phyloP scores from a whole-genome alignment of 805 yeast species.

The Ogataea methanolica region DNA sequence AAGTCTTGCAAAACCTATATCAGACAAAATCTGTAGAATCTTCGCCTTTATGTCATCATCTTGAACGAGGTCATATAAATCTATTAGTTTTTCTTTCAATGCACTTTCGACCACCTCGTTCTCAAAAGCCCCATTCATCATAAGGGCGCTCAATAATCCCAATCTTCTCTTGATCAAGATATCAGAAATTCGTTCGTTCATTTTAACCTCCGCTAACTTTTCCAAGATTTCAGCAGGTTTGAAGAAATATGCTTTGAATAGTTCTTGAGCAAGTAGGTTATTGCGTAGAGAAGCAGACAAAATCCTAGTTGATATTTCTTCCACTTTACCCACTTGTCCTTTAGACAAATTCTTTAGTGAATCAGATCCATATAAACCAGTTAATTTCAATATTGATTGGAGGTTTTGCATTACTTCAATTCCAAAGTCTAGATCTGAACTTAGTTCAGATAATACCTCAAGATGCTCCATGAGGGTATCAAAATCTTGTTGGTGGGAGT shows the following conservation, averaged over 20 bases:
- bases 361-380: conserved; percentile 22
- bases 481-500: conserved; percentile 3
- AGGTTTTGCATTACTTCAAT: conserved; percentile 36
- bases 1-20: conserved; percentile 19
- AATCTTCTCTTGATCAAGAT: conserved; percentile 35
- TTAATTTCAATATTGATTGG: conserved; percentile 26
- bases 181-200: neutral
- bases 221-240: conserved; percentile 15
- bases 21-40: conserved; percentile 43
- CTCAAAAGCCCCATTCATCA: conserved; percentile 34
- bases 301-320: conserved; percentile 55
- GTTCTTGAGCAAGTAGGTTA: conserved; percentile 43
- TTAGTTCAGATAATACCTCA: conserved; percentile 48
- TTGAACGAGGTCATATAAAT: conserved; percentile 14
- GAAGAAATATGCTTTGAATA: conserved; percentile 13
- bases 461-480: conserved; percentile 22
- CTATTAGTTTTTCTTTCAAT: conserved; percentile 23
- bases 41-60: conserved; percentile 32
- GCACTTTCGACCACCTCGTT: conserved; percentile 11
- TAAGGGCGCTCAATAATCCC: conserved; percentile 47
- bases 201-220: conserved; percentile 9
- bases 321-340: conserved; percentile 18
- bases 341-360: conserved; percentile 1
- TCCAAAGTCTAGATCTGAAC: conserved; percentile 67
- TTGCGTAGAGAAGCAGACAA: conserved; percentile 70